Evolutionary conservation across 73 alveolate genomes (phyloP).

Genomic region (Tetrahymena malaccensis): DNA sequence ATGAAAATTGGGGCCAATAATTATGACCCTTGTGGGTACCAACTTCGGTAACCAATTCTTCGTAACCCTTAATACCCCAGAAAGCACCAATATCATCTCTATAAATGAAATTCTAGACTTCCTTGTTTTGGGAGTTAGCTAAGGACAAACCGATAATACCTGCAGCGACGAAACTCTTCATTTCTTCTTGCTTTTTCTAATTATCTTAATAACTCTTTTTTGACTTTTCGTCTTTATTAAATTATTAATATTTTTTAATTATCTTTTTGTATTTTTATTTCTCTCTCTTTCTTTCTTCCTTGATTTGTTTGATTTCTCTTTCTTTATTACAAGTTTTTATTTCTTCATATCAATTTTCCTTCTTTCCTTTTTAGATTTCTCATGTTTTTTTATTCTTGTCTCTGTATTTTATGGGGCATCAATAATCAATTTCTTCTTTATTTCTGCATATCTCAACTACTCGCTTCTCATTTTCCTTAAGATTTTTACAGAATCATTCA

Average conservation of each 20-base stretch:
- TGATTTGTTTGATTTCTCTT: not conserved
- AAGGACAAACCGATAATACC: constrained; percentile 1
- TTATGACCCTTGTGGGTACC: constrained; percentile 81
- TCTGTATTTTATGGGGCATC: not conserved
- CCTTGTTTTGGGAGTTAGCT: not conserved
- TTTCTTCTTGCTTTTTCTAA: not conserved
- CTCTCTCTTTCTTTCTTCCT: not conserved
- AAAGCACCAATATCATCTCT: constrained; percentile 92
- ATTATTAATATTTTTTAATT: not conserved
- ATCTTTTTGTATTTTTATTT: not conserved
- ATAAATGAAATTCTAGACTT: constrained; percentile 63
- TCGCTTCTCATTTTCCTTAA: not conserved
- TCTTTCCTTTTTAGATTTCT: not conserved
- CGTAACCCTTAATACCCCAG: constrained; percentile 92
- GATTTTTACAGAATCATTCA: not conserved
- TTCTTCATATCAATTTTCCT: not conserved
- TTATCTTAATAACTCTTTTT: not conserved
- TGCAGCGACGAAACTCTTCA: not conserved
- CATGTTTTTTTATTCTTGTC: not conserved
- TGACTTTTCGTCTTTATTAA: not conserved
- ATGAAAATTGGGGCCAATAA: constrained; percentile 86
- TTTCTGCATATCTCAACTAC: not conserved
- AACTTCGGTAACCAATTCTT: constrained; percentile 85
- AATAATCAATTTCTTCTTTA: not conserved
- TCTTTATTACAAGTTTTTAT: not conserved